These are phyloP conservation scores for Tricholoma sp. DNA, from an alignment of 768 basidiomycete genomes.

Conservation along the genomic window DNA sequence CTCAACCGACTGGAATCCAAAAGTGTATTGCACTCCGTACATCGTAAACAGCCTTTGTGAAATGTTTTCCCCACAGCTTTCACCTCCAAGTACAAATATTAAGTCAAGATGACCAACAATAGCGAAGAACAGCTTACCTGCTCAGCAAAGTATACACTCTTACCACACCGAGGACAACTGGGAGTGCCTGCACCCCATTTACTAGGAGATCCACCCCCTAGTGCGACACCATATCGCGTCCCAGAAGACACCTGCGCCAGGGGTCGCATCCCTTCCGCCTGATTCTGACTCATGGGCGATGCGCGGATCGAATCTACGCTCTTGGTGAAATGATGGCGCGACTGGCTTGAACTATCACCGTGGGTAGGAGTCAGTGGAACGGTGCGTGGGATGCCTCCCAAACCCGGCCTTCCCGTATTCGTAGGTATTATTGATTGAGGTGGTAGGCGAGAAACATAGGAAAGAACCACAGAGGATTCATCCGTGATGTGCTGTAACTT, in stretches of 20 bases:
- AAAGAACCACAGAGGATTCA: not conserved
- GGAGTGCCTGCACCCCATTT: slow-evolving; percentile 59
- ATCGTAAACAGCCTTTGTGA: slow-evolving; percentile 76
- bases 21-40: slow-evolving; percentile 59
- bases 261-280: slow-evolving; percentile 9
- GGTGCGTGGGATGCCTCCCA: slow-evolving; percentile 48
- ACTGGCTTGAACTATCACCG: slow-evolving; percentile 6
- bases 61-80: slow-evolving; percentile 79
- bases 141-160: slow-evolving; percentile 84
- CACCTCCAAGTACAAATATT: slow-evolving; percentile 42
- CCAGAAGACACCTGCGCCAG: slow-evolving; percentile 46
- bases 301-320: slow-evolving; percentile 17
- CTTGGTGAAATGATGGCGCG: slow-evolving; percentile 14
- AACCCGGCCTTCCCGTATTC: slow-evolving; percentile 42
- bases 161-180: slow-evolving; percentile 60
- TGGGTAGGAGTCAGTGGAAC: slow-evolving; percentile 41
- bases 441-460: not conserved
- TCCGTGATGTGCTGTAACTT: slow-evolving; percentile 16
- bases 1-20: slow-evolving; percentile 71
- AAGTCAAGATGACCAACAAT: no score
- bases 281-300: slow-evolving; percentile 1
- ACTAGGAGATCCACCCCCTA: slow-evolving; percentile 37
- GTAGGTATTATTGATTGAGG: slow-evolving; percentile 24
- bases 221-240: slow-evolving; percentile 59
- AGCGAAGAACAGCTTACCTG: slow-evolving; percentile 38